Evolutionary conservation across 306 rosid species (phyloP).

Genomic region (Quercus mongolica): DNA sequence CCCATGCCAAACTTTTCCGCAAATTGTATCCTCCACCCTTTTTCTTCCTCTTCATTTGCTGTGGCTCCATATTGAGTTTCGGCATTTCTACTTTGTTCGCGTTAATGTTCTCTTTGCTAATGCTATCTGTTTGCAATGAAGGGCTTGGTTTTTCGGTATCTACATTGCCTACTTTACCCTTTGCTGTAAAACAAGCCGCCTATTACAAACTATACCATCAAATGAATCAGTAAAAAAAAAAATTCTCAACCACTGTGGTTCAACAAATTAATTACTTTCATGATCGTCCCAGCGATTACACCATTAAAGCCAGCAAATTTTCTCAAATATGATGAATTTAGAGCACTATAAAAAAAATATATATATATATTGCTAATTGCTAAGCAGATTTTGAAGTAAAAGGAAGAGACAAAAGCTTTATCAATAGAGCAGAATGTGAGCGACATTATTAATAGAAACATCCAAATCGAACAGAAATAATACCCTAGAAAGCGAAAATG

Average conservation of each 20-base stretch:
- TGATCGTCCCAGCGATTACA: too few species aligned
- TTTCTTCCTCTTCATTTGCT: slow-evolving; percentile 80
- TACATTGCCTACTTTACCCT: slow-evolving; percentile 15
- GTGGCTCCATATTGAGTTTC: slow-evolving; percentile 58
- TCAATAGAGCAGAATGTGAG: background rate
- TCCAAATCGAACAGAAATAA: background rate
- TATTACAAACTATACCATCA: background rate
- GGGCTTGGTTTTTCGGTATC: slow-evolving; percentile 17
- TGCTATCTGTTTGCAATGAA: slow-evolving; percentile 11
- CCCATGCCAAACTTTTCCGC: slow-evolving; percentile 96
- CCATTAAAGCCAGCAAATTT: background rate
- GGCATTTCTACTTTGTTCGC: slow-evolving; percentile 41
- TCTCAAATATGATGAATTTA: background rate
- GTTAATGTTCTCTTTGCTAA: slow-evolving; percentile 43
- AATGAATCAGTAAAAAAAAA: background rate
- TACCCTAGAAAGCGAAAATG: background rate
- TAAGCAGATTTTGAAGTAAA: background rate
- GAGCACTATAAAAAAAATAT: background rate
- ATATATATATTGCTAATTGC: background rate
- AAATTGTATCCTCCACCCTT: slow-evolving; percentile 70
- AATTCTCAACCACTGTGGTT: background rate
- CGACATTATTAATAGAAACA: background rate
- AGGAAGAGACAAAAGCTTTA: background rate
- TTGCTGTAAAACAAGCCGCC: slow-evolving; percentile 17
- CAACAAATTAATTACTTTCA: background rate